Evolutionary conservation across 2,329 filamentous ascomycete species (phyloP), one percentile per base, ranked within the genome.

Genomic region (Cladosporium sp.): DNA sequence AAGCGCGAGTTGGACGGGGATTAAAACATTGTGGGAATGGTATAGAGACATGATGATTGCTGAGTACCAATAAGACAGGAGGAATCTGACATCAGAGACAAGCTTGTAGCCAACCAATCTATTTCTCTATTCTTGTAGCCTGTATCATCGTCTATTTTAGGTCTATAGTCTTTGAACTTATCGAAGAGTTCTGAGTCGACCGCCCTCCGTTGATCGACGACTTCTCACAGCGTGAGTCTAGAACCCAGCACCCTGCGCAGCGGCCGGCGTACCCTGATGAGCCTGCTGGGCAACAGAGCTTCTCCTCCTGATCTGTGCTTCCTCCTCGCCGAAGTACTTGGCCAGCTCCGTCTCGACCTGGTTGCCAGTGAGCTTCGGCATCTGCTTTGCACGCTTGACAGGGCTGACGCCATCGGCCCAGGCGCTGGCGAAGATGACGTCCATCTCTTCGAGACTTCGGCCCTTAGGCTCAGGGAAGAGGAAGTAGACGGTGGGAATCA

Each of bases 391-490:
- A 34, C 37, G 43, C 19, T 42, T 42, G 16, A 43, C 44, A 1
- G 50, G 50, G 50, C 44, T 53, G n/a, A 43, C 43, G 14, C 44
- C 44, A 7, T 50, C 48, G 9, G 50, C 44, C 35, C 43, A 53
- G 9, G 50, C 50, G 37, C 43, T 53, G 43, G 46, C 46, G 41
- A 57, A 57, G 35, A 57, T 53, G 18, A 53, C 49, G 46, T 57
- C 55, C 37, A 57, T 49, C 28, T 57, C 53, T 41, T 57, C 55
- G 31, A 56, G 46, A n/a, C 38, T 43, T 37, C 49, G 35, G 13
- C 49, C 49, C 22, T 56, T 56, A 11, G 55, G 48, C 22, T 57
- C 55, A 18, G 53, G 53, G 46, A 53, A 54, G 31, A 55, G 49
- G 49, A 55, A 56, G 42, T 50, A 57, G 37, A 53, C 46, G 33